These are phyloP conservation scores for Dioscorea alata DNA, from an alignment of 106 monocot genomes.

Conservation along the genomic window DNA sequence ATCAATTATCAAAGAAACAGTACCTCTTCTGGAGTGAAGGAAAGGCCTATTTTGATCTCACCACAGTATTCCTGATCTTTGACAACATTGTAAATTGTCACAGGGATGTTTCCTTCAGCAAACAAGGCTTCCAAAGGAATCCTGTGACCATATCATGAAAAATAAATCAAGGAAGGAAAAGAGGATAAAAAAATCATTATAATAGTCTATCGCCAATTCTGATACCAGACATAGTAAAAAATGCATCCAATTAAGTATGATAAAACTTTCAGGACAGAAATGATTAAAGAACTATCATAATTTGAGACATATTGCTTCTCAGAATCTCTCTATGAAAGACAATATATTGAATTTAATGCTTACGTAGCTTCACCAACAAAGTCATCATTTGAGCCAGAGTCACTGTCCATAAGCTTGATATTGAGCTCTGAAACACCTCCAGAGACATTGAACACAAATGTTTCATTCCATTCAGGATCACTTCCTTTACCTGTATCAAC, in stretches of 20 bases:
- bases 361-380: conserved; percentile 53
- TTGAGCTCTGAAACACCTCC: conserved; percentile 31
- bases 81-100: conserved; percentile 58
- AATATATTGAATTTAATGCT: conserved; percentile 4
- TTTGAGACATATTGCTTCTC: not conserved
- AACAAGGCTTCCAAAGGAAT: conserved; percentile 55
- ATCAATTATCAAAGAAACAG: not conserved
- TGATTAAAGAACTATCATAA: not conserved
- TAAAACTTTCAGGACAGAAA: too few species aligned
- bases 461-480: conserved; percentile 66
- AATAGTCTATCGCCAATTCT: too few species aligned
- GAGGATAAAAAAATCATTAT: not conserved
- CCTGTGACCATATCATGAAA: conserved; percentile 19
- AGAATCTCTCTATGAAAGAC: not conserved
- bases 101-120: conserved; percentile 46
- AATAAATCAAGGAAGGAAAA: not conserved
- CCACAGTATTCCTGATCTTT: conserved; percentile 66
- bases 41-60: conserved; percentile 63
- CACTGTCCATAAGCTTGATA: conserved; percentile 61
- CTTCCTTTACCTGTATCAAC: conserved; percentile 38
- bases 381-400: conserved; percentile 34
- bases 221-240: too few species aligned
- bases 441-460: conserved; percentile 45
- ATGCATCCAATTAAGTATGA: too few species aligned
- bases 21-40: conserved; percentile 63